These are phyloP conservation scores for Triadica sebifera DNA, from an alignment of 345 rosid genomes.

Conservation along the genomic window DNA sequence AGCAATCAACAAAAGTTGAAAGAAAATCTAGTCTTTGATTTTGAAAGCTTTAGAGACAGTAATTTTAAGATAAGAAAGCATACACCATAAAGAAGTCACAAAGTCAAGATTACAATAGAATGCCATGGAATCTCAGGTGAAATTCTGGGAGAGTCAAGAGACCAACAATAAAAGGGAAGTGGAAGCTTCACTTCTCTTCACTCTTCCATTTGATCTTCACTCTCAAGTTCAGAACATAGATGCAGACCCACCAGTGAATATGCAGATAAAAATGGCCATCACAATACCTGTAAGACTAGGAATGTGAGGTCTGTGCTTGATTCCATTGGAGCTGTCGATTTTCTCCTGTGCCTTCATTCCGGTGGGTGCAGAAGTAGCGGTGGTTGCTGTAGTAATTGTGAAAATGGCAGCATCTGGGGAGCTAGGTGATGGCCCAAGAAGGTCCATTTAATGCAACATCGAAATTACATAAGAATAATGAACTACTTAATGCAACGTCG, in stretches of 20 bases:
- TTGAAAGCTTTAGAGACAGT: background rate
- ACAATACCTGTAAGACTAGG: constrained; percentile 21
- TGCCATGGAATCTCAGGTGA: background rate
- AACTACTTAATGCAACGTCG: background rate
- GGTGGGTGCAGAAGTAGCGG: constrained; percentile 27
- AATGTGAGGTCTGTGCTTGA: constrained; percentile 15
- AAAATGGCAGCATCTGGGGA: constrained; percentile 82
- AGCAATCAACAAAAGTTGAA: background rate
- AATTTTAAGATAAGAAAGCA: background rate
- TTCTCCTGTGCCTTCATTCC: constrained; percentile 18
- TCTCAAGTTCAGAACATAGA: background rate
- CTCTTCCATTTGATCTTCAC: background rate
- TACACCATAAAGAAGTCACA: background rate
- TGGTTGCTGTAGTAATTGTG: constrained; percentile 33
- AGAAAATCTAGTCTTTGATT: too few relatives aligned
- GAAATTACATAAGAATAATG: background rate
- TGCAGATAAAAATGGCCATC: constrained; percentile 26
- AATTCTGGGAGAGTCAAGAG: background rate
- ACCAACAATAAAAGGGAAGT: background rate
- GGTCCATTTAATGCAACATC: constrained; percentile 25
- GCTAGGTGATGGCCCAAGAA: constrained; percentile 68
- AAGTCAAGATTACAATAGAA: constrained; percentile 2
- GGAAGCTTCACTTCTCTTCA: background rate
- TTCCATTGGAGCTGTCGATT: constrained; percentile 21
- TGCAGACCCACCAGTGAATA: constrained; percentile 8